Percentiles rank a stretch among this genome's conserved stretches.
These are phyloP conservation scores for Coemansia sp. DNA, from an alignment of 192 early-diverging fungal species.

Conservation along the genomic window DNA sequence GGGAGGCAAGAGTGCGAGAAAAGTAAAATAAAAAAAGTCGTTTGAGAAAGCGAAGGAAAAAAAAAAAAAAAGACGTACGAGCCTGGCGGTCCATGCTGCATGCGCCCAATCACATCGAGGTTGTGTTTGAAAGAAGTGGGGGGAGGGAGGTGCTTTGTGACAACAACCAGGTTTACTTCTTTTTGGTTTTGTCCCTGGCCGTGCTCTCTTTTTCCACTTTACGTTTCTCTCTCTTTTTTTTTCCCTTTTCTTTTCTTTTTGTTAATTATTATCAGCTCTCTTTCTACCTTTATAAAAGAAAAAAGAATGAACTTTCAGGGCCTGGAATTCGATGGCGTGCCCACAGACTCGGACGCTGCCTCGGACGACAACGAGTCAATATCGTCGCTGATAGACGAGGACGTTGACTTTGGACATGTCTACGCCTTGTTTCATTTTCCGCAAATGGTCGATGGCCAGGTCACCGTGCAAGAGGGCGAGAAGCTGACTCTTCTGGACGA, in stretches of 20 bases:
- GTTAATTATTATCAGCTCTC: neutral
- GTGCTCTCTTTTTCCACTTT: neutral
- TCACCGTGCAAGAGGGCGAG: slow-evolving; percentile 72
- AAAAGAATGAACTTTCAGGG: slow-evolving; percentile 47
- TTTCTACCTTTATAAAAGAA: neutral
- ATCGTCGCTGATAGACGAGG: slow-evolving; percentile 47
- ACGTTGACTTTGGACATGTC: slow-evolving; percentile 66
- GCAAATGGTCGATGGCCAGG: slow-evolving; percentile 77
- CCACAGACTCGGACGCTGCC: slow-evolving; percentile 34
- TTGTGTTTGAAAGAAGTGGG: neutral
- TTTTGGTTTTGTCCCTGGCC: neutral
- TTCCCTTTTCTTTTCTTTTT: neutral
- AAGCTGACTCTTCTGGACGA: slow-evolving; percentile 75
- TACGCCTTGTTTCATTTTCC: slow-evolving; percentile 78
- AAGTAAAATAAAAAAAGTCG: neutral
- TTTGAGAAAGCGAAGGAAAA: neutral
- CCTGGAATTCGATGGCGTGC: slow-evolving; percentile 53
- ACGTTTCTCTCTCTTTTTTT: neutral
- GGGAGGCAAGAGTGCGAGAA: slow-evolving; percentile 2
- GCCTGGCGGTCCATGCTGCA: slow-evolving; percentile 8
- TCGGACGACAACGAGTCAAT: slow-evolving; percentile 43
- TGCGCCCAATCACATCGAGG: neutral
- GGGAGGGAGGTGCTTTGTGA: neutral
- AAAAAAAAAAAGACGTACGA: neutral
- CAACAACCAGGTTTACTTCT: neutral